Evolutionary conservation across 2,329 filamentous ascomycete genomes (phyloP).

Genomic region (Neofusicoccum sp.): DNA sequence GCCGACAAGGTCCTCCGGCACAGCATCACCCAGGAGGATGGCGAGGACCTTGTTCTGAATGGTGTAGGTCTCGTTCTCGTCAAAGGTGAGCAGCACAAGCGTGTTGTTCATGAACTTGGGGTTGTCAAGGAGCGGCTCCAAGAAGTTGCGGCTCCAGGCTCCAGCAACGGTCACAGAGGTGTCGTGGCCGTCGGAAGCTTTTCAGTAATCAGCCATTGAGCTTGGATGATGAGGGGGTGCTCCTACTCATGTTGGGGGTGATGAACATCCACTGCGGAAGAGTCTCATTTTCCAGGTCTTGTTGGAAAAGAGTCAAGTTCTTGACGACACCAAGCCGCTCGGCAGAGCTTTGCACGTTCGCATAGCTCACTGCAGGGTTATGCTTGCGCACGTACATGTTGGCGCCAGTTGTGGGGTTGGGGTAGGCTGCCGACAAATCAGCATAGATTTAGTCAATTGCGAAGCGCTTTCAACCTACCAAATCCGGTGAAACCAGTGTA

Average conservation of each 20-base stretch:
- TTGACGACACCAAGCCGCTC: constrained; percentile 70
- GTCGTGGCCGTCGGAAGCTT: constrained; percentile 78
- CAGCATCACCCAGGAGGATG: constrained; percentile 73
- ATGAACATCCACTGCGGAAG: constrained; percentile 75
- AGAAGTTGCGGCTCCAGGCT: constrained; percentile 67
- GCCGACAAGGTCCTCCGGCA: constrained; percentile 65
- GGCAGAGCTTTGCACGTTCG: constrained; percentile 62
- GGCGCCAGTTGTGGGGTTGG: constrained; percentile 65
- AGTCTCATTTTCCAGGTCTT: constrained; percentile 63
- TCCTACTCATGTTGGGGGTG: constrained; percentile 59
- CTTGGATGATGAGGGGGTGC: not conserved
- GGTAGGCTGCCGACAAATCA: constrained; percentile 54
- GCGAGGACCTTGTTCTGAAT: constrained; percentile 69
- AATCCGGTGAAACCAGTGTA: constrained; percentile 59
- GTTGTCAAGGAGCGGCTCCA: constrained; percentile 71
- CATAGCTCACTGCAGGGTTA: constrained; percentile 68
- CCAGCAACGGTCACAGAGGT: constrained; percentile 70
- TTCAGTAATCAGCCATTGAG: constrained; percentile 58
- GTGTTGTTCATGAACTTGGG: constrained; percentile 74
- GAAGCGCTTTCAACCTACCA: constrained; percentile 39
- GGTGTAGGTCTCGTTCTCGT: constrained; percentile 73
- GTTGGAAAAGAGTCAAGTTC: constrained; percentile 71
- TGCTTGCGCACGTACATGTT: constrained; percentile 86
- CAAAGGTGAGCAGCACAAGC: constrained; percentile 75
- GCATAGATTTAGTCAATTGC: not conserved